Evolutionary conservation across 768 basidiomycete species (phyloP).

Genomic region (Mycena vitilis): DNA sequence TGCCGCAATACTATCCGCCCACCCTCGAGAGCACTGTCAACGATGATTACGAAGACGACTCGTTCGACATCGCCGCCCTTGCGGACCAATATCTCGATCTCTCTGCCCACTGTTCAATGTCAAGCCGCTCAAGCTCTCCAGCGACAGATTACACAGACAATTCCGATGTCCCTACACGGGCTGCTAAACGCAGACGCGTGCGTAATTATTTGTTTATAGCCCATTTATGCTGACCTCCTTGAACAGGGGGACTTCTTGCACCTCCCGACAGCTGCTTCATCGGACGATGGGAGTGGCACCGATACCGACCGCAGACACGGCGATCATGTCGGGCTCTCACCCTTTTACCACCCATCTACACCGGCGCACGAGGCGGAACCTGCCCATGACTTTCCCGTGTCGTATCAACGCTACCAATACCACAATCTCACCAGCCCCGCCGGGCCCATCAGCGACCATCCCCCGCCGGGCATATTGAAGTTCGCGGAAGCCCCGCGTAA

Average conservation of each 20-base stretch:
- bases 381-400: too few relatives aligned
- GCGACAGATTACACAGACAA: not conserved
- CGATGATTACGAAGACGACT: not conserved
- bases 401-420: not conserved
- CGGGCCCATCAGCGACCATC: not conserved
- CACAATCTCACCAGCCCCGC: not conserved
- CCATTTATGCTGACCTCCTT: too few relatives aligned
- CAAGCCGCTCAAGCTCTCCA: constrained; percentile 1
- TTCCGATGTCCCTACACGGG: not conserved
- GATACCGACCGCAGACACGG: not conserved
- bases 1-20: not conserved
- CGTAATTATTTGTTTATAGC: not conserved
- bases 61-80: not conserved
- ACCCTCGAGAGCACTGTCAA: not conserved
- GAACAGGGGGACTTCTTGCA: constrained; percentile 3
- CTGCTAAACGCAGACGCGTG: not conserved
- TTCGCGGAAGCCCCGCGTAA: constrained; percentile 12
- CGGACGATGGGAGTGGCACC: not conserved
- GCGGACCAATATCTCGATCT: constrained; percentile 21
- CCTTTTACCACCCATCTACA: constrained; percentile 2
- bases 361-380: not conserved
- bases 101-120: constrained; percentile 7
- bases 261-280: not conserved
- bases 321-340: not conserved
- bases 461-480: not conserved